Evolutionary conservation across 441 rosid species (phyloP).

Genomic region (Gossypium aridum): DNA sequence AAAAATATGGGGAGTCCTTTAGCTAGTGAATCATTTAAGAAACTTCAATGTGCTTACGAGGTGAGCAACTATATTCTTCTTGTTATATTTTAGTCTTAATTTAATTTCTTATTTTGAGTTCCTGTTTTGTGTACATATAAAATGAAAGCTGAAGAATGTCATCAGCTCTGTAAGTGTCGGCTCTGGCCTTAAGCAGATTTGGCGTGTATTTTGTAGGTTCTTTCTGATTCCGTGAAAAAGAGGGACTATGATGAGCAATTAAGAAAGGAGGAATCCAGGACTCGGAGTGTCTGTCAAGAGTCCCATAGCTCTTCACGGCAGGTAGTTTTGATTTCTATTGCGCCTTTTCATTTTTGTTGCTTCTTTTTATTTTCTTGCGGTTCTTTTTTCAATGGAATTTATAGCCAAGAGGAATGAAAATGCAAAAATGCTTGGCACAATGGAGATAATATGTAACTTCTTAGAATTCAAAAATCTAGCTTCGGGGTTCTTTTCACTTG

Average conservation of each 20-base stretch:
- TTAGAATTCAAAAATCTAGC: background rate
- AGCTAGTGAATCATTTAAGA: constrained; percentile 98
- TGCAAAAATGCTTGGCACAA: background rate
- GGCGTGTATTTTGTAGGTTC: constrained; percentile 52
- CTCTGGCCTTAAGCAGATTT: constrained; percentile 12
- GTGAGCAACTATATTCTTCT: constrained; percentile 26
- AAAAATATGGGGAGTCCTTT: constrained; percentile 92
- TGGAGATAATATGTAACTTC: background rate
- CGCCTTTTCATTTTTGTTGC: background rate
- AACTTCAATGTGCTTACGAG: constrained; percentile 97
- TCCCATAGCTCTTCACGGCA: constrained; percentile 49
- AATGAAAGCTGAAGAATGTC: background rate
- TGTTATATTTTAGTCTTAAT: background rate
- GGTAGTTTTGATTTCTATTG: constrained; percentile 33
- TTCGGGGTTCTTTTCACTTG: background rate
- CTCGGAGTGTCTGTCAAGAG: constrained; percentile 70
- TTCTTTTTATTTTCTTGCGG: background rate
- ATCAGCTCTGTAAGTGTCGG: background rate
- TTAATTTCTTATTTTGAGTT: constrained; percentile 11
- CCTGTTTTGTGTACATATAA: background rate
- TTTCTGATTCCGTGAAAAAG: constrained; percentile 82
- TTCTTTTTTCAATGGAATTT: background rate
- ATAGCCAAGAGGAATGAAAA: background rate
- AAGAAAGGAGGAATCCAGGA: constrained; percentile 72
- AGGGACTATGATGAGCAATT: constrained; percentile 92